Conservation (phyloP, 495 filamentous ascomycete species). For the Evernia prunastri region DNA sequence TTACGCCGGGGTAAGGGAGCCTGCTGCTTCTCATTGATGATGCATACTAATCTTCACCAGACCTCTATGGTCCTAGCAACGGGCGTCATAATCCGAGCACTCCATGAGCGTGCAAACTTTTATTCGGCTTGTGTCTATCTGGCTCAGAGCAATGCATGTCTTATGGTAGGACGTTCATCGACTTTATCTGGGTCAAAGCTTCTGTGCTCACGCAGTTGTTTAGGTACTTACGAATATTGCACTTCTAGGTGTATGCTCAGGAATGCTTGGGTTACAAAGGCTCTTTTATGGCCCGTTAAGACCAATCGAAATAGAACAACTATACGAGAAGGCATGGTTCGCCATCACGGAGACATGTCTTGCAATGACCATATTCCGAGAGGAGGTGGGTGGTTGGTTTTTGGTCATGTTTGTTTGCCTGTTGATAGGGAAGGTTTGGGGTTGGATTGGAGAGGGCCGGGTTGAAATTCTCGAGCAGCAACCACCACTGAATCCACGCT, state of each 20-base stretch:
- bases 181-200: neutral
- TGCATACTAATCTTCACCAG: slow-evolving; percentile 33
- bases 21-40: neutral
- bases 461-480: slow-evolving; percentile 94
- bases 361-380: slow-evolving; percentile 98
- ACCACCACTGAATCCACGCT: slow-evolving; percentile 77
- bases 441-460: slow-evolving; percentile 92
- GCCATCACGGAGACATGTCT: slow-evolving; percentile 93
- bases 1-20: slow-evolving; percentile 44
- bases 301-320: slow-evolving; percentile 88
- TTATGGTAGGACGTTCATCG: slow-evolving; percentile 58
- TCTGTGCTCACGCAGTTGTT: neutral
- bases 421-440: slow-evolving; percentile 93
- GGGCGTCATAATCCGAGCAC: slow-evolving; percentile 77
- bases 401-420: slow-evolving; percentile 90
- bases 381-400: slow-evolving; percentile 89
- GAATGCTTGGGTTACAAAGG: slow-evolving; percentile 81
- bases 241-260: slow-evolving; percentile 64
- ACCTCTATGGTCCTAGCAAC: slow-evolving; percentile 71
- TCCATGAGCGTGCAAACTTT: slow-evolving; percentile 93
- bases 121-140: slow-evolving; percentile 95
- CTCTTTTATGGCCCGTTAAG: slow-evolving; percentile 88
- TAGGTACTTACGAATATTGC: slow-evolving; percentile 86
- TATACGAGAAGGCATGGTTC: slow-evolving; percentile 97
- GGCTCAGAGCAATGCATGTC: slow-evolving; percentile 86